A percentile compares a stretch with the other conserved stretches of the same genome.
Conservation (phyloP, 2,329 filamentous ascomycete species). For the Pyricularia sp. region DNA sequence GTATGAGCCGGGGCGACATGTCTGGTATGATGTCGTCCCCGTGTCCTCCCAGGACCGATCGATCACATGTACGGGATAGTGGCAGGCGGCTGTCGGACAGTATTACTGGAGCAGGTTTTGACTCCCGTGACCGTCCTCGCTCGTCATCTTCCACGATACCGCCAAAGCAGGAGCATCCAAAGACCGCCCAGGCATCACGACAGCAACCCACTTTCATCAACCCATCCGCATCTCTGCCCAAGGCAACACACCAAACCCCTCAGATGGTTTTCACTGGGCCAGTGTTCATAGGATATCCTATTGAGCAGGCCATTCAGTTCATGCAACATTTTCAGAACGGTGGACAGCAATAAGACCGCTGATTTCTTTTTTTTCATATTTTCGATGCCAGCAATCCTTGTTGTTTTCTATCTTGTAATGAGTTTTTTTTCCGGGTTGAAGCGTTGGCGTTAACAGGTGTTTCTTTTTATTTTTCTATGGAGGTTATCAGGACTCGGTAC, state of each 20-base stretch:
- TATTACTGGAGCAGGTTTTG: not conserved
- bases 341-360: not conserved
- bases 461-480: not conserved
- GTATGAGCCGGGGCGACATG: constrained; percentile 1
- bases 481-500: not conserved
- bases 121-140: not conserved
- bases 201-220: constrained; percentile 45
- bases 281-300: constrained; percentile 85
- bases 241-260: constrained; percentile 23
- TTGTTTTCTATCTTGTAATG: not conserved
- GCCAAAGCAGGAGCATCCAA: not conserved
- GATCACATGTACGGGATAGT: not conserved
- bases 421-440: not conserved
- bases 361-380: not conserved
- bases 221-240: constrained; percentile 24
- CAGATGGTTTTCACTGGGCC: constrained; percentile 87
- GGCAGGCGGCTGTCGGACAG: not conserved
- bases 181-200: constrained; percentile 8
- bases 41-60: constrained; percentile 5
- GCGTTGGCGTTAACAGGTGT: not conserved
- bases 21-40: constrained; percentile 3
- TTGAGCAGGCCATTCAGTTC: constrained; percentile 71
- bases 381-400: not conserved
- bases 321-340: constrained; percentile 49
- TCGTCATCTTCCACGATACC: not conserved